A percentile compares a stretch with the other conserved stretches of the same genome.
Conservation (phyloP, 371 early-diverging fungal species). For the Mucor mucedo region DNA sequence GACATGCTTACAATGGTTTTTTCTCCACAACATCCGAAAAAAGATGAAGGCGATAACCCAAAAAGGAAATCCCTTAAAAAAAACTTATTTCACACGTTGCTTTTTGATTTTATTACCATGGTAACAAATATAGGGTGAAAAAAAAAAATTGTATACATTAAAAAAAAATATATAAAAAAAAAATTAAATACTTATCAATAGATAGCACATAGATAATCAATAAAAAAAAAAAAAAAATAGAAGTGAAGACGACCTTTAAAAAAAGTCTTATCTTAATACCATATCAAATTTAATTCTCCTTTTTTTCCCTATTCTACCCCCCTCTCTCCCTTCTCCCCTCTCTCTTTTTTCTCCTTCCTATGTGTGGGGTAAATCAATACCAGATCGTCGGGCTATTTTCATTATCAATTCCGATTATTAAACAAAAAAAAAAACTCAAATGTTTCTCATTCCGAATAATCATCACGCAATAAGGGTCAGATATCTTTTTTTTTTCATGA, state of each 20-base stretch:
- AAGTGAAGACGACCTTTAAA: neutral
- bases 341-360: neutral
- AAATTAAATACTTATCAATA: neutral
- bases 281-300: slow-evolving; percentile 18
- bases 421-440: slow-evolving; percentile 3
- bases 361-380: slow-evolving; percentile 25
- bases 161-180: slow-evolving; percentile 1
- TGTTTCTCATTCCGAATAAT: slow-evolving; percentile 31
- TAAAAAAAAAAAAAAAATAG: neutral
- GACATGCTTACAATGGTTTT: slow-evolving; percentile 21
- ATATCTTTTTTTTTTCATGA: neutral
- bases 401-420: slow-evolving; percentile 11
- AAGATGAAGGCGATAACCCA: slow-evolving; percentile 32
- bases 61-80: slow-evolving; percentile 26
- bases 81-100: slow-evolving; percentile 29
- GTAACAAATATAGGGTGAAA: neutral
- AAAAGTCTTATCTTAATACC: slow-evolving; percentile 17
- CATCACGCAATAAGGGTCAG: slow-evolving; percentile 25
- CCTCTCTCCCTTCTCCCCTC: neutral
- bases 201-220: slow-evolving; percentile 1
- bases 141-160: neutral
- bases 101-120: neutral
- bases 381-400: slow-evolving; percentile 17
- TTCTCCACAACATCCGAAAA: slow-evolving; percentile 20
- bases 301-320: slow-evolving; percentile 13